phyloP scores from a whole-genome alignment of 2,329 filamentous ascomycete genomes.

The Beauveria brongniartii region DNA sequence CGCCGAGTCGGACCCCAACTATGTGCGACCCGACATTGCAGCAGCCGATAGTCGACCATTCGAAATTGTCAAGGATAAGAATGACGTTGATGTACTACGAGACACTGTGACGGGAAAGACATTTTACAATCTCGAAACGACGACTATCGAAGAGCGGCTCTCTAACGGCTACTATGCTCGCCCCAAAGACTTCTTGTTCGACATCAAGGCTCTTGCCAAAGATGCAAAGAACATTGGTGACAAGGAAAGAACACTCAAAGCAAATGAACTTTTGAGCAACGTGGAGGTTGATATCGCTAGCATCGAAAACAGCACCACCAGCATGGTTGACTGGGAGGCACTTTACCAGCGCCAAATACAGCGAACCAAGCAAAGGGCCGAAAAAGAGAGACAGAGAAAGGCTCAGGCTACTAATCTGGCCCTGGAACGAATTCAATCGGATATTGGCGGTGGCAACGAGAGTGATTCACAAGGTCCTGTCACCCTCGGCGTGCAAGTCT shows the following conservation, averaged over 20 bases:
- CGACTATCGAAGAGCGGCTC: conserved; percentile 89
- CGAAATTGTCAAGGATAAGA: conserved; percentile 69
- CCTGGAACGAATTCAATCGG: conserved; percentile 40
- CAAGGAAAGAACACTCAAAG: conserved; percentile 72
- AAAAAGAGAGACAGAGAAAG: conserved; percentile 55
- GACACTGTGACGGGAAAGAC: conserved; percentile 74
- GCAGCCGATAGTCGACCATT: conserved; percentile 60
- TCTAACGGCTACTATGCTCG: conserved; percentile 95
- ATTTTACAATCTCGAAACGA: conserved; percentile 90
- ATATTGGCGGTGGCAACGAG: conserved; percentile 41
- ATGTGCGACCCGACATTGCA: conserved; percentile 49
- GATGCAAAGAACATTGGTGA: conserved; percentile 81
- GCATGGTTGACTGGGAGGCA: conserved; percentile 67
- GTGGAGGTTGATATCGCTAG: conserved; percentile 86
- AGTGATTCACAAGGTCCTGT: conserved; percentile 49
- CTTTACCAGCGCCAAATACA: conserved; percentile 67
- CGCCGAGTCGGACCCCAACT: conserved; percentile 71
- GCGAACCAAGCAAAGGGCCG: conserved; percentile 50
- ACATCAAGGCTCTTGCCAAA: conserved; percentile 76
- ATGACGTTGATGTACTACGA: conserved; percentile 67
- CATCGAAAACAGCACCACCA: conserved; percentile 59
- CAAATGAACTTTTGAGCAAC: conserved; percentile 85
- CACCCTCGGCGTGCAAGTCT: conserved; percentile 56
- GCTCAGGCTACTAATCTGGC: conserved; percentile 44
- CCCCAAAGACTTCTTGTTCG: conserved; percentile 79